Base-by-base conservation (phyloP, 169 alveolate genomes). In the Cryptosporidium parvum region DNA sequence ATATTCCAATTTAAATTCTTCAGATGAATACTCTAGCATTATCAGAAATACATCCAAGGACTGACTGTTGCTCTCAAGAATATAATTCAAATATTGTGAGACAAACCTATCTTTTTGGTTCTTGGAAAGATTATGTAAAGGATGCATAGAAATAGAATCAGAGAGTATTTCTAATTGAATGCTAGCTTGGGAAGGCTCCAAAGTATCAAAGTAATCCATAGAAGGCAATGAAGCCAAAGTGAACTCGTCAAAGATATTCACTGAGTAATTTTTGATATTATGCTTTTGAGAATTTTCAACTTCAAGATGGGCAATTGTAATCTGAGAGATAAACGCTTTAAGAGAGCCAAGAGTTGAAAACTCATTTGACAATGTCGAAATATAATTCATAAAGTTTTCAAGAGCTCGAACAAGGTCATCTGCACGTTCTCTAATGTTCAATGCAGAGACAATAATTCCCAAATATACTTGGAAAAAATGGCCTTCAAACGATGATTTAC, bases 11-110 rank as follows among this genome's bases (percentile, higher is more conserved):
- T 62, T 80, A 65, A 80, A 80, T 5, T 61, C 69, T 31, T 23
- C 23, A 6, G 89, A 80, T 2, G 89, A 37, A 80, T 80, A 80
- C 29, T 80, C 89, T 12, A 80, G 29, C 73, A 80, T 59, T 26
- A 80, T 37, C 26, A 80, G 59, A 16, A 65, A 59, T 31, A 80
- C 65, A 59, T 65, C 89, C 45, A 80, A 42, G 29, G 89, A 18
- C 29, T 56, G 71, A 16, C 26, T 33, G 31, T 31, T 45, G 52
- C 45, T 62, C 56, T 37, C 62, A 33, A 80, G 69, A 39, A 62
- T 80, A 65, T 80, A 65, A 42, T 39, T 65, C 12, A 80, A n/a
- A 80, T 80, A 80, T 33, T 80, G 89, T 44, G 89, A 80, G 1
- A 80, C 70, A 39, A 80, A 59, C 48, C 37, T 59, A 26, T 80